Evolutionary conservation across 2,329 filamentous ascomycete species (phyloP).

Genomic region (Biscogniauxia mediterranea): DNA sequence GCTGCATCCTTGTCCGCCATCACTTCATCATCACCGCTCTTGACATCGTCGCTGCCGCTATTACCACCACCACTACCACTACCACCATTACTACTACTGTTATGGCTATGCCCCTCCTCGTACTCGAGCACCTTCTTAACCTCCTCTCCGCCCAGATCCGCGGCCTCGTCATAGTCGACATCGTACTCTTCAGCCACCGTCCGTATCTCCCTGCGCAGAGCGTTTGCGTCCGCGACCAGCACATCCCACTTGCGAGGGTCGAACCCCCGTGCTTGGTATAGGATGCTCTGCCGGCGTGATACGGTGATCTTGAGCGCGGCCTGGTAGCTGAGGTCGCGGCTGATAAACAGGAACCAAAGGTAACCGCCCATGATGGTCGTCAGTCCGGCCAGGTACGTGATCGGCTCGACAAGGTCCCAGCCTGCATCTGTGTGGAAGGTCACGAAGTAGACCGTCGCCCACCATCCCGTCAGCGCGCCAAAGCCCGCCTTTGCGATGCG

Average conservation of each 20-base stretch:
- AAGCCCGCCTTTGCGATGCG: slow-evolving; percentile 79
- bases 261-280: slow-evolving; percentile 76
- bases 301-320: slow-evolving; percentile 86
- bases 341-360: slow-evolving; percentile 91
- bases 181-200: slow-evolving; percentile 82
- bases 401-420: slow-evolving; percentile 88
- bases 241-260: slow-evolving; percentile 75
- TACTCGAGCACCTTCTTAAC: slow-evolving; percentile 56
- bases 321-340: slow-evolving; percentile 82
- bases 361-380: slow-evolving; percentile 86
- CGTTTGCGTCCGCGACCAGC: slow-evolving; percentile 76
- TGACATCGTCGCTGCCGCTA: slow-evolving; percentile 34
- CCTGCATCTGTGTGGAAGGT: slow-evolving; percentile 73
- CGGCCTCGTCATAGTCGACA: slow-evolving; percentile 80
- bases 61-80: slow-evolving; percentile 35
- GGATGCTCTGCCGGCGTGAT: slow-evolving; percentile 68
- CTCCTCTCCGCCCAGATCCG: slow-evolving; percentile 69
- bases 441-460: slow-evolving; percentile 74
- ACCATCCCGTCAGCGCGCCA: slow-evolving; percentile 71
- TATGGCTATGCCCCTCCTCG: slow-evolving; percentile 41
- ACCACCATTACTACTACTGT: slow-evolving; percentile 28
- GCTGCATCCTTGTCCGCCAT: background rate
- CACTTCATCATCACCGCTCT: slow-evolving; percentile 19
- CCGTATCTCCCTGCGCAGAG: slow-evolving; percentile 74
- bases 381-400: slow-evolving; percentile 86